phyloP scores from a whole-genome alignment of 306 rosid genomes.

The Prunus salicina region DNA sequence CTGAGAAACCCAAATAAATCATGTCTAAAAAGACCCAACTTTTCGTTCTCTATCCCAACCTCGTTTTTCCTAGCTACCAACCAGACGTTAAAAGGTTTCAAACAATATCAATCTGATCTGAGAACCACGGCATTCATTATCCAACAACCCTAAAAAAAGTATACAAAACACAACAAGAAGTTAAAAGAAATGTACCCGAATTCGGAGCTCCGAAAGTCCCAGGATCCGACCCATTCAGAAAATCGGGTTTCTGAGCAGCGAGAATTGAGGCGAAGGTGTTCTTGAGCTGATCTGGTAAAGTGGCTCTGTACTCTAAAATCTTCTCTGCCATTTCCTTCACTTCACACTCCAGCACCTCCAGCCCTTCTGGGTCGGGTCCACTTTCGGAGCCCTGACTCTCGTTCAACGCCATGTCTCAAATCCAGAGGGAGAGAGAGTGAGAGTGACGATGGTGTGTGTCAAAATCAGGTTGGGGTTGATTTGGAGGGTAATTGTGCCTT shows the following conservation, averaged over 20 bases:
- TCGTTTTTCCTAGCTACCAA: not conserved
- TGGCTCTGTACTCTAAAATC: constrained; percentile 54
- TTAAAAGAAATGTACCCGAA: constrained; percentile 15
- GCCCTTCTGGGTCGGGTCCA: constrained; percentile 26
- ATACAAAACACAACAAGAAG: not conserved
- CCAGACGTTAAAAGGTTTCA: not conserved
- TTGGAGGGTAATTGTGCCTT: constrained; percentile 35
- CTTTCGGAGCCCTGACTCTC: constrained; percentile 20
- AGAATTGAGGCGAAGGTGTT: constrained; percentile 46
- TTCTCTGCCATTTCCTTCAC: constrained; percentile 56
- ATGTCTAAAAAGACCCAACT: not conserved
- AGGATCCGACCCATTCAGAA: constrained; percentile 21
- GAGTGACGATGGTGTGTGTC: not conserved
- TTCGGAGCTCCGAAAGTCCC: constrained; percentile 22
- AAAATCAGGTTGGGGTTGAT: not conserved
- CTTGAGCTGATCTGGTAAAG: constrained; percentile 63
- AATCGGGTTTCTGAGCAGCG: constrained; percentile 48
- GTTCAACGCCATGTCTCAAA: constrained; percentile 31
- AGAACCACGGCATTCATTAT: not conserved
- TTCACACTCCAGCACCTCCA: constrained; percentile 53
- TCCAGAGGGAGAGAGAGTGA: not conserved
- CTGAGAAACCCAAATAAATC: not conserved
- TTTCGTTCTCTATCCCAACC: not conserved
- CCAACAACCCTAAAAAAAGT: not conserved
- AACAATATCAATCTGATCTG: not conserved